Conservation (phyloP, 1,284 basidiomycete genomes). For the Schizophyllum commune region DNA sequence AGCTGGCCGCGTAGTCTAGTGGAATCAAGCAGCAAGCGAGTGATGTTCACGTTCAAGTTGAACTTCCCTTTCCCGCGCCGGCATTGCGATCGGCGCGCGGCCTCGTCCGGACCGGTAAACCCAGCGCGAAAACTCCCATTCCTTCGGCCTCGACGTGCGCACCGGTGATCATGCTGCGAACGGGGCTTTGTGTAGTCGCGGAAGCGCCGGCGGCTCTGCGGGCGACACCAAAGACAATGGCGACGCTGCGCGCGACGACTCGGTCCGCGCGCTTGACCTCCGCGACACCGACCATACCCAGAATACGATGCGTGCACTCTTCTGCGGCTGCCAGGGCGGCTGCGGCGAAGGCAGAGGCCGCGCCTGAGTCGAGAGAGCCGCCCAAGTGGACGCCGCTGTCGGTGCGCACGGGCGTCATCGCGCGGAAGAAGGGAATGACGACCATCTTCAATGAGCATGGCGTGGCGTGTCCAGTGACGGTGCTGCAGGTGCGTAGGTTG, state of each 20-base stretch:
- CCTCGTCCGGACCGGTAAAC: neutral
- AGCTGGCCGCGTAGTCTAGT: neutral
- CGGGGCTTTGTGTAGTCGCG: neutral
- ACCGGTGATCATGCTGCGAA: neutral
- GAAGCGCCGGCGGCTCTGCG: neutral
- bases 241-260: neutral
- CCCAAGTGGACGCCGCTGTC: constrained; percentile 83
- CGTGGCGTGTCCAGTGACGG: constrained; percentile 82
- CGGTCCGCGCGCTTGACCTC: constrained; percentile 24
- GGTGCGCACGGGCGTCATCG: constrained; percentile 90
- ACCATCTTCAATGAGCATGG: constrained; percentile 90
- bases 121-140: neutral
- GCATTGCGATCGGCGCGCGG: neutral
- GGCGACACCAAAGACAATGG: neutral
- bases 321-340: neutral
- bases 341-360: neutral
- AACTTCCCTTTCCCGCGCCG: neutral
- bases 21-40: neutral
- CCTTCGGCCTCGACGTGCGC: neutral
- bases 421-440: constrained; percentile 94
- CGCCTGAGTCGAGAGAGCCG: constrained; percentile 7
- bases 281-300: constrained; percentile 21
- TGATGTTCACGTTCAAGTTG: neutral
- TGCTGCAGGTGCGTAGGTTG: constrained; percentile 72
- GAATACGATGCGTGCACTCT: constrained; percentile 28